Percentiles rank a stretch among this genome's conserved stretches.
These are phyloP conservation scores for Russula dissimulans DNA, from an alignment of 768 basidiomycete genomes.

Conservation along the genomic window DNA sequence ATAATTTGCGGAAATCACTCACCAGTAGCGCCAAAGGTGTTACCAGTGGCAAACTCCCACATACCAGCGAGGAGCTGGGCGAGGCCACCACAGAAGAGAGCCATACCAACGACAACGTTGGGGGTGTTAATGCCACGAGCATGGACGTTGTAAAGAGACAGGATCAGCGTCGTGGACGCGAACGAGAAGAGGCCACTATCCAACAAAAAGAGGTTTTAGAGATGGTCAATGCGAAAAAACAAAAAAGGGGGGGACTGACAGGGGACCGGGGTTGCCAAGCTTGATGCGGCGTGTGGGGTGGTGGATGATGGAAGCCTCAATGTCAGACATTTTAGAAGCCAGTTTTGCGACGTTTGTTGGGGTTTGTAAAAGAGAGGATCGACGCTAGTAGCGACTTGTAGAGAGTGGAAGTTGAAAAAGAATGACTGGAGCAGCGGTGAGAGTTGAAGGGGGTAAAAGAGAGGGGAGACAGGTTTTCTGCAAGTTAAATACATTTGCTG, in stretches of 20 bases:
- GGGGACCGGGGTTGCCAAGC: slow-evolving; percentile 28
- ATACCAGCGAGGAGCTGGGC: slow-evolving; percentile 82
- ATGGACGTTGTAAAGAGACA: slow-evolving; percentile 63
- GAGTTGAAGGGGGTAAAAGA: background rate
- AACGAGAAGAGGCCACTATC: slow-evolving; percentile 70
- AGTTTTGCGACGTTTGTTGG: background rate
- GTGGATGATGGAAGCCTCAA: background rate
- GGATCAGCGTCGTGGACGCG: slow-evolving; percentile 73
- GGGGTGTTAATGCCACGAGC: slow-evolving; percentile 45
- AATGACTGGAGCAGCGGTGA: background rate
- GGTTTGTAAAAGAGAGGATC: background rate
- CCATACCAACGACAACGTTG: slow-evolving; percentile 81
- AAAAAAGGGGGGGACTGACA: slow-evolving; percentile 31
- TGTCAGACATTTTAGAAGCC: slow-evolving; percentile 10
- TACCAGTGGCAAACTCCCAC: slow-evolving; percentile 55
- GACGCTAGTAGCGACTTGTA: background rate
- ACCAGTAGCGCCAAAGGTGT: slow-evolving; percentile 68
- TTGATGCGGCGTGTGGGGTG: background rate
- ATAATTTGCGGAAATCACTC: slow-evolving; percentile 22
- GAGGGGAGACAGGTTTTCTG: too few species aligned
- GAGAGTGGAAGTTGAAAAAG: background rate
- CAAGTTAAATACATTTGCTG: background rate
- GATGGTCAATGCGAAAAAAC: background rate
- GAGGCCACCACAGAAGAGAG: slow-evolving; percentile 74
- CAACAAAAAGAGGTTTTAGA: slow-evolving; percentile 36